Base-by-base conservation (phyloP, 192 early-diverging fungal species). In the Chytriomyces sp. region DNA sequence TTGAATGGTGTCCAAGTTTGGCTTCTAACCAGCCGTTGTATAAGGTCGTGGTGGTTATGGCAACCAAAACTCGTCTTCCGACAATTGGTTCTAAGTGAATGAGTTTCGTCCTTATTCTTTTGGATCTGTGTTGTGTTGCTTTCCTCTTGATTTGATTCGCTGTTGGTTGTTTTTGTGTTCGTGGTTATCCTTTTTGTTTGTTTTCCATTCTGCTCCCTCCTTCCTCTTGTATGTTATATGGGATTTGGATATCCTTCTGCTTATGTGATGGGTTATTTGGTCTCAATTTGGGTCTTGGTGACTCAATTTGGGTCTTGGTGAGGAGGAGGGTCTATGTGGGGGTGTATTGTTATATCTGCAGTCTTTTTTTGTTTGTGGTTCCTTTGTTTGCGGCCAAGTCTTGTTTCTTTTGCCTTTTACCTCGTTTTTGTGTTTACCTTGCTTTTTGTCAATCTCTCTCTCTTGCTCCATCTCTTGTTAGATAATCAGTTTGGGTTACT, bases 11-110 rank as follows among this genome's bases (percentile, higher is more conserved):
- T 26, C 28, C 56, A 26, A 44, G n/a, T n/a, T 8, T 58, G 2
- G 56, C 56, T 58, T 31, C 30, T 58, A 12, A 17, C 12, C 30
- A 1, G 44, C 2, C 1, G 8, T 25, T 25, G 12, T 58, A 25
- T 31, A 3, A 62, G 60, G 63, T 34, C 41, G 63, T 52, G 41
- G 63, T 52, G 63, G 63, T 65, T 52, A 65, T 52, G 63, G 60
- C 57, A 37, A 40, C 59, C 40, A 62, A 25, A 64, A 64, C 62
- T 17, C 19, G 14, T 40, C 60, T 22, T 63, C 60, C 41, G 60
- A 71, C 69, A 71, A 64, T 62, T 73, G 72, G 72, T 73, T 73
- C 53, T 73, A 73, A 64, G 63, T 52, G 49, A 65, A 5, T 14
- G 19, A 10, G 25, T 33, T 61, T 61, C 33, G n/a, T 33, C 59